Base-by-base conservation (phyloP, 139 green algal genomes). In the Micractinium sp. region DNA sequence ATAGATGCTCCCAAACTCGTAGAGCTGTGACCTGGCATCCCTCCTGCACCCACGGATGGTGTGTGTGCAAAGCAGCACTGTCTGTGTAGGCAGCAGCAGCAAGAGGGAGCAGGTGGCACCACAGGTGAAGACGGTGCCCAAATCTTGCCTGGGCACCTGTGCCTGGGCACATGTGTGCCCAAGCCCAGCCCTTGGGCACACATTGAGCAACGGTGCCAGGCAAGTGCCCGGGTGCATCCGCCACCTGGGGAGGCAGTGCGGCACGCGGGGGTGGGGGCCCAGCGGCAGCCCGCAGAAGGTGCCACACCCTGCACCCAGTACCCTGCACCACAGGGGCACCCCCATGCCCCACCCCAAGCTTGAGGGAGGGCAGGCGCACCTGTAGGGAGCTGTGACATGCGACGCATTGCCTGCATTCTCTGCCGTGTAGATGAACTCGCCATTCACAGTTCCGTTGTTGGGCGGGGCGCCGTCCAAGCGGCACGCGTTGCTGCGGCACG, bases 371-470 rank as follows among this genome's bases (percentile, higher is more conserved):
- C 71, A 12, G 23, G 31, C 75, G 14, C 77, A 82, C 79, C 67
- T 53, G 79, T 63, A 85, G 29, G 79, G 79, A 4, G 79, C 47
- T 31, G 79, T 71, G 25, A 85, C 79, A 18, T 29, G 41, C 16
- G 56, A 31, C 3, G 79, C 3, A 29, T 85, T 66, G 1, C 36
- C 13, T 25, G 79, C 67, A 22, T 38, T 66, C 14, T 38, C 29
- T 5, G 19, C 53, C 12, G 12, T 69, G 79, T 71, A 85, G 18
- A 61, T 23, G 27, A 71, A 85, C 82, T 83, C 85, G 27, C 67
- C 82, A 20, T 85, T 69, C 39, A 89, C 61, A 23, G 38, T 81
- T 16, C 88, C 88, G n/a, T 91, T 80, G 38, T 89, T 89, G 29
- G 79, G 67, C 2, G 69, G 69, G 31, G 66, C 69, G 71, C 63